Evolutionary conservation across 176 grass and related monocot genomes (phyloP).

Genomic region (Phoenix roebelenii): DNA sequence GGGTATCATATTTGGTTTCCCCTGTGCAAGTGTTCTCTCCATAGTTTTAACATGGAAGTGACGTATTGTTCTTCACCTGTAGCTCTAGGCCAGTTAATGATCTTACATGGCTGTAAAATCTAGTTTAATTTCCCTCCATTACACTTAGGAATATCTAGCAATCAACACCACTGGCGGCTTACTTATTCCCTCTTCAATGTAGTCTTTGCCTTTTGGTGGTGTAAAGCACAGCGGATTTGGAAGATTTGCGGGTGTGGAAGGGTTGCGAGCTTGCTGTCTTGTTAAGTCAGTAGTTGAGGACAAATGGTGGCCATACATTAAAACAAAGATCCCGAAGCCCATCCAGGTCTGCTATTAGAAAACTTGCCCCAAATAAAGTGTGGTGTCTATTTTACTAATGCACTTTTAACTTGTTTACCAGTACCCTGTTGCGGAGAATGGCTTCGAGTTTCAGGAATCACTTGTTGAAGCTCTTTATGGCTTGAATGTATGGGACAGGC

Average conservation of each 20-base stretch:
- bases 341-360: constrained; percentile 56
- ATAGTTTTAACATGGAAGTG: no score
- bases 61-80: no score
- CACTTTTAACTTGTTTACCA: constrained; percentile 23
- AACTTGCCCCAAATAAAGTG: background rate
- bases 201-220: constrained; percentile 95
- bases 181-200: background rate
- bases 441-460: constrained; percentile 84
- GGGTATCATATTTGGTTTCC: no score
- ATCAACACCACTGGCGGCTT: background rate
- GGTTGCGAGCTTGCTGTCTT: constrained; percentile 88
- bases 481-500: constrained; percentile 71
- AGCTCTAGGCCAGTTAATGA: no score
- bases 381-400: constrained; percentile 1
- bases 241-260: constrained; percentile 92
- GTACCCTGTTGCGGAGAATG: constrained; percentile 85
- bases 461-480: constrained; percentile 80
- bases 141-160: background rate
- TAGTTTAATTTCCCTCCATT: background rate
- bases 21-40: no score
- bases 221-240: constrained; percentile 97
- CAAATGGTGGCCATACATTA: constrained; percentile 88
- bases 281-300: constrained; percentile 91
- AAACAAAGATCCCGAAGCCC: constrained; percentile 84
- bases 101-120: no score